Evolutionary conservation across 441 rosid species (phyloP).

Genomic region (Hura crepitans): DNA sequence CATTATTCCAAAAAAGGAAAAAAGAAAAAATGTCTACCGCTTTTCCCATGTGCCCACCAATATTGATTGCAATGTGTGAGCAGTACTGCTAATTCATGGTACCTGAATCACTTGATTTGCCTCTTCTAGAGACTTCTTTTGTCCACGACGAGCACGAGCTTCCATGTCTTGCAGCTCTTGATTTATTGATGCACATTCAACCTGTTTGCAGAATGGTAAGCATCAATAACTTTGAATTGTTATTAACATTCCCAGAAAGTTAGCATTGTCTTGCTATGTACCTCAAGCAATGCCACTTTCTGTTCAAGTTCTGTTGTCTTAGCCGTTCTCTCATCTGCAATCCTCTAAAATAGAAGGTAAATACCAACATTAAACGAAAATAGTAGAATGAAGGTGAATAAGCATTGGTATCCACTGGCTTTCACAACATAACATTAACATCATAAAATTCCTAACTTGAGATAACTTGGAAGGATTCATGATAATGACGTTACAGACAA

Average conservation of each 20-base stretch:
- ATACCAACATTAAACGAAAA: constrained; percentile 17
- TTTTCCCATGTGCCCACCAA: not conserved
- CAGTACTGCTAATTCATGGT: constrained; percentile 11
- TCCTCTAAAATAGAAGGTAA: constrained; percentile 52
- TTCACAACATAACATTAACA: constrained; percentile 6
- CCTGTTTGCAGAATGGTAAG: constrained; percentile 44
- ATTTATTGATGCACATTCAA: constrained; percentile 75
- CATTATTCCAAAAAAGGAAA: too few species aligned
- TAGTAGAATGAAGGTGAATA: constrained; percentile 2
- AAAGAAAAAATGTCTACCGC: constrained; percentile 1
- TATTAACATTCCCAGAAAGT: constrained; percentile 5
- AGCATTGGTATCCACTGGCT: constrained; percentile 7
- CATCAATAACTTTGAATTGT: not conserved
- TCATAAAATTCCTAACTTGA: not conserved
- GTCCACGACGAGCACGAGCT: constrained; percentile 78
- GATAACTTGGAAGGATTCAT: not conserved
- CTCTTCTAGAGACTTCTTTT: constrained; percentile 86
- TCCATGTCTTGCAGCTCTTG: constrained; percentile 98
- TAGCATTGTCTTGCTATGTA: constrained; percentile 24
- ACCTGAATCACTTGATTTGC: constrained; percentile 96
- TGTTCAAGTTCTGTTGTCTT: constrained; percentile 90
- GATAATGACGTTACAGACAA: constrained; percentile 4
- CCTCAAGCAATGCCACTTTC: constrained; percentile 93
- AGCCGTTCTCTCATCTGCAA: constrained; percentile 85
- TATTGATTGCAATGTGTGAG: not conserved